These are phyloP conservation scores for Umbelopsis vinacea DNA, from an alignment of 192 early-diverging fungal species.

Conservation along the genomic window DNA sequence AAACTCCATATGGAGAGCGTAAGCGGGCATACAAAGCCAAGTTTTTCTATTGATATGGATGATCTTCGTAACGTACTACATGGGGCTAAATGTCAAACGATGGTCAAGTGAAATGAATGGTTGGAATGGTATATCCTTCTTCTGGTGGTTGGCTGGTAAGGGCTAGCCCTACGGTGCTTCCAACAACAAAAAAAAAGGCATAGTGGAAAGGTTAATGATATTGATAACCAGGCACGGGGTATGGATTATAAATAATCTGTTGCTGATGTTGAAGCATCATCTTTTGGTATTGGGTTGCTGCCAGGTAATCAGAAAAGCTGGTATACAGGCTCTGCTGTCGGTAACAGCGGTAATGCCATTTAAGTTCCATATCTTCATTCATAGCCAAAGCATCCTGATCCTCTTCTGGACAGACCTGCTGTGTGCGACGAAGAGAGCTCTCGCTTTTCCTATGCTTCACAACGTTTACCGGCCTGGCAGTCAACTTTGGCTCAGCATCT, in stretches of 20 bases:
- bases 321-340: background rate
- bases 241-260: conserved; percentile 7
- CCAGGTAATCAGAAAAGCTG: background rate
- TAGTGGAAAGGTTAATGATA: background rate
- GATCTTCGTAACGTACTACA: no score
- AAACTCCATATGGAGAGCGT: background rate
- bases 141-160: no score
- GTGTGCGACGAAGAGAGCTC: background rate
- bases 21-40: background rate
- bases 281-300: conserved; percentile 8
- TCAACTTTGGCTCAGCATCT: background rate
- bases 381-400: background rate
- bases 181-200: no score
- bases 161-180: no score
- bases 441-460: background rate
- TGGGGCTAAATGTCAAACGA: no score
- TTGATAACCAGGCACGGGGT: background rate
- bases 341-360: conserved; percentile 7
- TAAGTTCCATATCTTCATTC: conserved; percentile 2
- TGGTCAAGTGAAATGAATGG: no score
- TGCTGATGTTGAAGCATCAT: background rate
- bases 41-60: no score
- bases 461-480: background rate
- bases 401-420: background rate
- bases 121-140: no score